Conservation (phyloP, 2,329 filamentous ascomycete genomes). For the Trichoderma atrobrunneum region DNA sequence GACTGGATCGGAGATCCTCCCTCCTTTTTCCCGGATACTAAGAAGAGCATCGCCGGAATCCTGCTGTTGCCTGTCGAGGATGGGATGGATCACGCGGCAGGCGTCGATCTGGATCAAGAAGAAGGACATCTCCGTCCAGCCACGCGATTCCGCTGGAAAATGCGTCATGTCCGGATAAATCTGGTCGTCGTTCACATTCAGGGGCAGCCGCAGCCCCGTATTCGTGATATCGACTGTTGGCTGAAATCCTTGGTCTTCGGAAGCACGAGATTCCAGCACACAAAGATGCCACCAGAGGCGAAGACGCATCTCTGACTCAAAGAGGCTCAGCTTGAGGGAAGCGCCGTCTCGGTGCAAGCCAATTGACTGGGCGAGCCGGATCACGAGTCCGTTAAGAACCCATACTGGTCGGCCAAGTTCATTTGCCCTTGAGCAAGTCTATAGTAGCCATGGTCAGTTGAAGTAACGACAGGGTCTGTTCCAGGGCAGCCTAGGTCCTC, state of each 20-base stretch:
- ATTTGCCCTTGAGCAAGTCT: neutral
- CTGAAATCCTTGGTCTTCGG: neutral
- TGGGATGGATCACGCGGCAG: neutral
- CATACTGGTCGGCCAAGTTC: neutral
- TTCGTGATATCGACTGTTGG: neutral
- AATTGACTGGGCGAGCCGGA: neutral
- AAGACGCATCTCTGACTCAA: neutral
- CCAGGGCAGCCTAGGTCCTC: neutral
- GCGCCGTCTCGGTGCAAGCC: neutral
- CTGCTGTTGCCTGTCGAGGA: neutral
- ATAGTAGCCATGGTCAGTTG: neutral
- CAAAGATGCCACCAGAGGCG: neutral
- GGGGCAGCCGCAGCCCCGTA: neutral
- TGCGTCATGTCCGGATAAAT: neutral
- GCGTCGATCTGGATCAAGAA: neutral
- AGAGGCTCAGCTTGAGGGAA: neutral
- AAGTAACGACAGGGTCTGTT: neutral
- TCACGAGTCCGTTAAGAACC: neutral
- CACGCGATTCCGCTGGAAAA: neutral
- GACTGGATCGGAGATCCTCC: neutral
- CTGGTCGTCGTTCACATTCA: neutral
- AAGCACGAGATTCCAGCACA: neutral
- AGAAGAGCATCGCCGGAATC: neutral
- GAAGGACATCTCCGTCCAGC: neutral
- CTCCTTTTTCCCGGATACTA: neutral